These are phyloP conservation scores for Arthrobotrys entomopaga DNA, from an alignment of 2,329 filamentous ascomycete genomes.

Conservation along the genomic window DNA sequence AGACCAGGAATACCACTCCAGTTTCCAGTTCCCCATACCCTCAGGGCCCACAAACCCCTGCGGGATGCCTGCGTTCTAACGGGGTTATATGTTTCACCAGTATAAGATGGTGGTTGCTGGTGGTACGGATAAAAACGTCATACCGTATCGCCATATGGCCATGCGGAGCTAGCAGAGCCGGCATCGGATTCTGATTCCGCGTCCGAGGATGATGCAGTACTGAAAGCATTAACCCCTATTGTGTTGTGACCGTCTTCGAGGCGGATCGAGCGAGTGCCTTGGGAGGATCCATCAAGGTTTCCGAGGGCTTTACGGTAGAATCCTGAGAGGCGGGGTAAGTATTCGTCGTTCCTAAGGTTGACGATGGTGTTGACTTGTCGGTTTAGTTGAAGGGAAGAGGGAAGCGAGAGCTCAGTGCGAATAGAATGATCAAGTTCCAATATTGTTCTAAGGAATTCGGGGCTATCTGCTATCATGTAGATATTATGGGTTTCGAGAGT, in stretches of 20 bases:
- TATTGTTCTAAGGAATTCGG: conserved; percentile 51
- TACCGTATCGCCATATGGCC: conserved; percentile 55
- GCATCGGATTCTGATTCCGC: conserved; percentile 41
- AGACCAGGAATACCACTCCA: too few species aligned
- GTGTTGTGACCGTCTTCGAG: conserved; percentile 50
- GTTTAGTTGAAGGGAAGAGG: conserved; percentile 21
- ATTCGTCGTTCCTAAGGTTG: conserved; percentile 45
- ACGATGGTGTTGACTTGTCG: conserved; percentile 32
- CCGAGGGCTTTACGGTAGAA: conserved; percentile 48
- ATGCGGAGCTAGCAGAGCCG: conserved; percentile 47
- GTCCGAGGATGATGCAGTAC: conserved; percentile 30
- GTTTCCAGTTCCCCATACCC: not conserved
- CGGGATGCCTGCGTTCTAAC: conserved; percentile 5
- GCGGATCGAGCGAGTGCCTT: conserved; percentile 45
- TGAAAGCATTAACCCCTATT: conserved; percentile 48
- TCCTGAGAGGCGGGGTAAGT: conserved; percentile 52
- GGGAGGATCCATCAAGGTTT: conserved; percentile 52
- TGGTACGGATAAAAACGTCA: conserved; percentile 54
- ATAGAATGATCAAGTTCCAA: conserved; percentile 44
- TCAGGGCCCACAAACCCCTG: too few species aligned
- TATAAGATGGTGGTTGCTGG: not conserved
- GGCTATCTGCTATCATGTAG: conserved; percentile 51
- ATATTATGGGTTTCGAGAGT: conserved; percentile 51
- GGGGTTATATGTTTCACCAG: conserved; percentile 30
- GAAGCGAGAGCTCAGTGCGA: conserved; percentile 30